Evolutionary conservation across 257 asterid species (phyloP), one percentile per base, ranked within the genome.

Genomic region (Anisodus tanguticus): DNA sequence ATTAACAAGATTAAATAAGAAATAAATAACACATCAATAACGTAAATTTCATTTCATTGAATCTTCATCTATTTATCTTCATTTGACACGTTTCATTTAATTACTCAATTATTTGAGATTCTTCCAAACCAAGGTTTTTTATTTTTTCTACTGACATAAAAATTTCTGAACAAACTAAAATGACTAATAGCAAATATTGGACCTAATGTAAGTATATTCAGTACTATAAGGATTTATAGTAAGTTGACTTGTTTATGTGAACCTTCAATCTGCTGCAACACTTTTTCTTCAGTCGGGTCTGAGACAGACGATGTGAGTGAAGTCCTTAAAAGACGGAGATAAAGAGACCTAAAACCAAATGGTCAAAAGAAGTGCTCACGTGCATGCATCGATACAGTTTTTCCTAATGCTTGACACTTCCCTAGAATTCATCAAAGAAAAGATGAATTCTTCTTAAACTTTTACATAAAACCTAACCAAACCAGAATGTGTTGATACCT

Each of bases 1-100:
- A 71, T n/a, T 71, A 71, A 71, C 5, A 71, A 69, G 39, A 39
- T 71, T 71, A 71, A 71, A 45, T n/a, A 9, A 71, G 58, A 71
- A 55, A 43, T 4, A 69, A 37, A 68, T 43, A 41, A 16, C 35
- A 0, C 58, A n/a, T 9, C 19, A 70, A 0, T 1, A 53, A 31
- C 35, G 35, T 31, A 16, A 69, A 31, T 16, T 69, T 69, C 53
- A 69, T 39, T 37, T 0, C 54, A 39, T 39, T n/a, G 37, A 70
- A 70, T 41, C 55, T 8, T 70, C 79, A 43, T 71, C 79, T 4
- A 41, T 43, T 31, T 45, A 17, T 43, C 58, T 71, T 45, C 79
- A 22, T 45, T 71, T 45, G 54, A 43, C 13, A 39, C 10, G 5
- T 45, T 70, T 10, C 77, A 68, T 37, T 69, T 35, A 70, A 8